Evolutionary conservation across 164 flowering plant species (phyloP), one percentile per base, ranked within the genome.

Genomic region (Houttuynia cordata): DNA sequence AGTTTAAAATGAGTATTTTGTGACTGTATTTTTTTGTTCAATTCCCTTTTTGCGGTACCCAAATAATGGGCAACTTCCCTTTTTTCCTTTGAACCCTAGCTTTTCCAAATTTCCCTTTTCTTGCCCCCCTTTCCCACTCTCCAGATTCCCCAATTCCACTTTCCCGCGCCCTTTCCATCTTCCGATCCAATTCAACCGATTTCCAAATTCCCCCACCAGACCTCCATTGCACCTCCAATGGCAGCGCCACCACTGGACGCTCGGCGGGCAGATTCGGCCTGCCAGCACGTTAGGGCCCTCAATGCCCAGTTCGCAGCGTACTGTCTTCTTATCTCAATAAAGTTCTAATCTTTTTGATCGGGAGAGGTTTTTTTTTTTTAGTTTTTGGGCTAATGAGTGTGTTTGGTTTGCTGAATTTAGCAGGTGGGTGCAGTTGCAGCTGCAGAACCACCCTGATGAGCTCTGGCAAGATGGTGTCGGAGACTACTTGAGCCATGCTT

Each of bases 401-500:
- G 37, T 30, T 52, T 12, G 7, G n/a, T 39, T 42, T 20, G 60
- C 52, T 59, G 13, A 6, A 62, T 24, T 69, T 65, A 51, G 61
- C 85, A 93, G 99, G 65, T 93, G 99, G 97, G 87, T 93, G 65
- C 96, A 90, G 63, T 58, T 71, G 56, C 97, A 93, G 62, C 67
- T 93, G 62, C 81, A 80, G 65, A 80, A 83, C 67, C 95, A 88
- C 64, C 96, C 97, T 13, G 91, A 93, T 75, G 99, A 88, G 68
- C 95, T 93, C 70, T 93, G 99, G 99, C 86, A 86, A 75, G 99
- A 86, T 77, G 99, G 97, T 19, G 77, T 82, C 23, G 79, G 71
- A 40, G 96, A 88, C 71, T 93, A 93, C 67, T 63, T 88, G 14
- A 53, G 69, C 71, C 92, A 93, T 81, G 89, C 96, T 67, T 78